Conservation (phyloP, 2,329 filamentous ascomycete species). For the Phyllosticta citriasiana region DNA sequence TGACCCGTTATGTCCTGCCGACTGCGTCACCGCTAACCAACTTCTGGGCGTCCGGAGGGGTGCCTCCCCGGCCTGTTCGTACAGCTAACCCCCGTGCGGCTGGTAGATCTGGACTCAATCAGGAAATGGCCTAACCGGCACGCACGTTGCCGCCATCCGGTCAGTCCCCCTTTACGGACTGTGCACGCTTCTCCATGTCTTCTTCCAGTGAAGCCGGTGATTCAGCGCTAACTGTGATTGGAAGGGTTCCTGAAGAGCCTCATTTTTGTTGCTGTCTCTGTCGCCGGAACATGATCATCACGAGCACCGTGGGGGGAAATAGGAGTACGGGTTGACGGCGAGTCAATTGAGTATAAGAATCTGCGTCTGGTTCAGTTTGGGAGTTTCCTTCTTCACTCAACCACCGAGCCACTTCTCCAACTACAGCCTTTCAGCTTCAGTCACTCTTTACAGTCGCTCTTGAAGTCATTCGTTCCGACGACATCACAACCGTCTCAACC, state of each 20-base stretch:
- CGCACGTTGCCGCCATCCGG: not conserved
- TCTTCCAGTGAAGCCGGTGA: constrained; percentile 1
- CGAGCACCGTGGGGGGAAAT: not conserved
- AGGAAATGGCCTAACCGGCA: not conserved
- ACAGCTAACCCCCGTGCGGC: not conserved
- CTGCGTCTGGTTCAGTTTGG: not conserved
- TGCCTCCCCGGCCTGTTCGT: not conserved
- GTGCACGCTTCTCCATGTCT: not conserved
- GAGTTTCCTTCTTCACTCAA: constrained; percentile 5
- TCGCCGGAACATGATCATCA: not conserved
- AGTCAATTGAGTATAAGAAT: constrained; percentile 9
- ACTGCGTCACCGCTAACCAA: constrained; percentile 5
- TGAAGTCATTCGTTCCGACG: constrained; percentile 4
- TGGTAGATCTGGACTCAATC: constrained; percentile 1
- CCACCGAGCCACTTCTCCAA: constrained; percentile 9
- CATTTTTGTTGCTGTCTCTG: constrained; percentile 1
- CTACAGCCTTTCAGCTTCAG: constrained; percentile 9
- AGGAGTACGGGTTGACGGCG: not conserved
- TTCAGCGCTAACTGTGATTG: not conserved
- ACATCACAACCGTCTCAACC: not conserved
- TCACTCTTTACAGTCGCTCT: constrained; percentile 8
- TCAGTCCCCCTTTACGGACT: not conserved
- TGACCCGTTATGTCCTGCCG: constrained; percentile 2
- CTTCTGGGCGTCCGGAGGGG: not conserved
- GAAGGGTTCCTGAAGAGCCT: constrained; percentile 8